Conservation (phyloP, 2,329 filamentous ascomycete genomes). For the Neophaeococcomyces mojaviensis region DNA sequence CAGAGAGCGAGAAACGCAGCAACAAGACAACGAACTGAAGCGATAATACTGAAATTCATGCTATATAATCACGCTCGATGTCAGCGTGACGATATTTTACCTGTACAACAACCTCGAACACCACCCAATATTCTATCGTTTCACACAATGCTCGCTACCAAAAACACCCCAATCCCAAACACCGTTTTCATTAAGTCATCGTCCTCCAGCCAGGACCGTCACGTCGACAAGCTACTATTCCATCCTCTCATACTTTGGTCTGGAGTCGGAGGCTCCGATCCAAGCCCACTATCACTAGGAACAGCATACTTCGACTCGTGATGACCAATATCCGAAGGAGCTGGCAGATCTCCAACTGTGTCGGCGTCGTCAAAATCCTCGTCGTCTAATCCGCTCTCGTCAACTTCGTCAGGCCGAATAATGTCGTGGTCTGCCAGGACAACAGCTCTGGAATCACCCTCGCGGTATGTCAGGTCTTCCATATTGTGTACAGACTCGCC, state of each 20-base stretch:
- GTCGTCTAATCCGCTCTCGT: background rate
- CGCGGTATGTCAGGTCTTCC: conserved; percentile 5
- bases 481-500: conserved; percentile 11
- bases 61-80: too few species aligned
- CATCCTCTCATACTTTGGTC: conserved; percentile 7
- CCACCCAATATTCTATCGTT: background rate
- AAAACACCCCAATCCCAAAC: background rate
- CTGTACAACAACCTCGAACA: background rate
- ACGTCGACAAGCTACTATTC: conserved; percentile 6
- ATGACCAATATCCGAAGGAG: conserved; percentile 10
- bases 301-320: conserved; percentile 16
- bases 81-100: background rate
- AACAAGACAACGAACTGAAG: too few species aligned
- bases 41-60: too few species aligned
- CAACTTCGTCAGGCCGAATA: background rate
- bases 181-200: conserved; percentile 4
- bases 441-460: conserved; percentile 15
- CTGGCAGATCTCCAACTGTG: conserved; percentile 9
- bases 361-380: conserved; percentile 9
- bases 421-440: conserved; percentile 14
- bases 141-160: background rate
- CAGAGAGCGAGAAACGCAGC: too few species aligned
- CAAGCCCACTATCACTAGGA: conserved; percentile 27
- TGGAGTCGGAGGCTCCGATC: conserved; percentile 23
- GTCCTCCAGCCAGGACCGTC: background rate